Conservation (phyloP, 148 eudicot genomes). For the Pharnaceum exiguum region DNA sequence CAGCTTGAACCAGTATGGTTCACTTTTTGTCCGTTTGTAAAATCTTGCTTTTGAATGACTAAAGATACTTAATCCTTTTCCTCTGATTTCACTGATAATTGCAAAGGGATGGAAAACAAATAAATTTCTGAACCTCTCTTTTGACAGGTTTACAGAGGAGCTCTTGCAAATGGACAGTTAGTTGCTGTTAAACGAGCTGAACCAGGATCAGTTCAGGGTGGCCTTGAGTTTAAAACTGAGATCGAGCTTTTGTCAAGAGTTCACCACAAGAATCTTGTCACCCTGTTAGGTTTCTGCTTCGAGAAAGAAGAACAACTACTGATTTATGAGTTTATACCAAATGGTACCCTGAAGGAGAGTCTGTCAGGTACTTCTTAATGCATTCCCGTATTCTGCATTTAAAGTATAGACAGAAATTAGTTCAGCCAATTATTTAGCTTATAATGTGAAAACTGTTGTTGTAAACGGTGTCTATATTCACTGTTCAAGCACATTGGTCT, state of each 20-base stretch:
- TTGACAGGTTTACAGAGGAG: constrained; percentile 73
- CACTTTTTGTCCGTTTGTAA: too few relatives aligned
- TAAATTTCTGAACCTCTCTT: neutral
- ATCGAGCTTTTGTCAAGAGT: constrained; percentile 88
- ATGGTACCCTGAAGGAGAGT: constrained; percentile 75
- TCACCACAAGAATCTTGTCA: constrained; percentile 86
- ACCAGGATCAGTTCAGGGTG: constrained; percentile 69
- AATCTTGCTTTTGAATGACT: too few relatives aligned
- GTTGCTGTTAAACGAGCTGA: constrained; percentile 79
- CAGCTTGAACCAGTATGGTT: too few relatives aligned
- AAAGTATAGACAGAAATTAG: neutral
- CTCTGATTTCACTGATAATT: too few relatives aligned
- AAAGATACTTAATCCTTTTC: too few relatives aligned
- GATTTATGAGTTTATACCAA: constrained; percentile 75
- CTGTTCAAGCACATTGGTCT: too few relatives aligned
- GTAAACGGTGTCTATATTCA: too few relatives aligned
- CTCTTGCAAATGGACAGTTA: constrained; percentile 53
- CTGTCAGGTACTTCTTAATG: constrained; percentile 42
- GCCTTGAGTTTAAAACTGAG: constrained; percentile 81
- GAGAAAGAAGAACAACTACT: constrained; percentile 75
- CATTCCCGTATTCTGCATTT: neutral
- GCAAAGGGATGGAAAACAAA: too few relatives aligned
- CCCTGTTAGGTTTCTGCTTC: constrained; percentile 74
- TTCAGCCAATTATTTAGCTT: too few relatives aligned
- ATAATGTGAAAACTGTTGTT: too few relatives aligned